Percentiles rank a stretch among this genome's conserved stretches.
phyloP scores from a whole-genome alignment of 2,329 filamentous ascomycete species.

The Alternaria ventricosa region DNA sequence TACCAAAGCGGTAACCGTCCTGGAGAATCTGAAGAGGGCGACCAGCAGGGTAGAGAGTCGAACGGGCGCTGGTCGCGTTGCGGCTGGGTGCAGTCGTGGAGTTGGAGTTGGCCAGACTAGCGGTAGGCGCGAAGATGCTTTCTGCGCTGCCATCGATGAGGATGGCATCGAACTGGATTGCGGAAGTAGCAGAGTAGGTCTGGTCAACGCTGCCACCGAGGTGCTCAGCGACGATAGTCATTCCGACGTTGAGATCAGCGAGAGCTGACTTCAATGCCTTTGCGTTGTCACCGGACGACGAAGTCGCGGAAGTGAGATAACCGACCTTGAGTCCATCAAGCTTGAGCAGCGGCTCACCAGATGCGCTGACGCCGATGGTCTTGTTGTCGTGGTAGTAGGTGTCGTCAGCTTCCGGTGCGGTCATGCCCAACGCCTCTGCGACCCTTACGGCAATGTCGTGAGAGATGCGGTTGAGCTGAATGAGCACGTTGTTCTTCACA shows the following conservation, averaged over 20 bases:
- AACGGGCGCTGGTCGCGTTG: conserved; percentile 38
- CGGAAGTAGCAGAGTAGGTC: conserved; percentile 71
- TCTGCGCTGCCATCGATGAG: conserved; percentile 63
- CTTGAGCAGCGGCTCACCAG: conserved; percentile 63
- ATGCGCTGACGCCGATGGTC: conserved; percentile 67
- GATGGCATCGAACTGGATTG: conserved; percentile 67
- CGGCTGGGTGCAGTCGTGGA: conserved; percentile 22
- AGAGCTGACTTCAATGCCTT: conserved; percentile 64
- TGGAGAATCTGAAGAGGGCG: conserved; percentile 68
- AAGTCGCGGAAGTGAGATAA: conserved; percentile 60
- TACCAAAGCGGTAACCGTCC: conserved; percentile 71
- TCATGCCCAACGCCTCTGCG: conserved; percentile 65
- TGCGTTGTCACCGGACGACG: conserved; percentile 50
- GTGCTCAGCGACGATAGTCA: conserved; percentile 67
- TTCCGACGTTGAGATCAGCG: conserved; percentile 59
- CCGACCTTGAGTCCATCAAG: conserved; percentile 70
- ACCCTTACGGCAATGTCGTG: conserved; percentile 72
- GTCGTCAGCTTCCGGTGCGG: conserved; percentile 64
- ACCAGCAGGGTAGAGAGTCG: conserved; percentile 67
- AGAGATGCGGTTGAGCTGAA: conserved; percentile 71
- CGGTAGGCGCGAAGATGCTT: conserved; percentile 60
- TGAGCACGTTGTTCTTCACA: conserved; percentile 70
- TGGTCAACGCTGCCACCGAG: conserved; percentile 62
- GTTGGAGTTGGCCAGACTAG: conserved; percentile 35
- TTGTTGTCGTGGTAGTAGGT: conserved; percentile 74